Evolutionary conservation across 345 rosid species (phyloP).

Genomic region (Nasturtium officinale): DNA sequence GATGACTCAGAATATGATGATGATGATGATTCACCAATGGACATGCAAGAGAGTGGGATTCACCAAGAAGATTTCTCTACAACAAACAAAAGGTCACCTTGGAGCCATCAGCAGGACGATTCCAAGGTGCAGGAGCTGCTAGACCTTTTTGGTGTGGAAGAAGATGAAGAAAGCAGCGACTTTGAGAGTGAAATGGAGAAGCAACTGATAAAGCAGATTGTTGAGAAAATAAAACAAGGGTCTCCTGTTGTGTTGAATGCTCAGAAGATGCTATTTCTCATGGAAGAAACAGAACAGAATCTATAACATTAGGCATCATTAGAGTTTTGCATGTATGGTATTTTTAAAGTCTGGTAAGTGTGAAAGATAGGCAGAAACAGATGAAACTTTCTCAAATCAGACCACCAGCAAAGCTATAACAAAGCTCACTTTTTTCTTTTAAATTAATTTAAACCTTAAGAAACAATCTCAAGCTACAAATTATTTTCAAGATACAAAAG

Average conservation of each 20-base stretch:
- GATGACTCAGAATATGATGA: conserved; percentile 63
- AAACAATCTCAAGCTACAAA: conserved; percentile 31
- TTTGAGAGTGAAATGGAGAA: conserved; percentile 64
- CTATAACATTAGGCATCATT: neutral
- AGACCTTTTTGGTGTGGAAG: conserved; percentile 35
- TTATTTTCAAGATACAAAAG: conserved; percentile 33
- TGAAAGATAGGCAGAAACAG: conserved; percentile 8
- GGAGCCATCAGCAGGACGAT: conserved; percentile 26
- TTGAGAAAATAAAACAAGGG: conserved; percentile 82
- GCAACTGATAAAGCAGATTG: conserved; percentile 75
- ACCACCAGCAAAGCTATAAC: conserved; percentile 6
- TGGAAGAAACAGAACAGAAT: conserved; percentile 47
- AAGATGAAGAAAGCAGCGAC: conserved; percentile 57
- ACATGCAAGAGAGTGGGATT: conserved; percentile 38
- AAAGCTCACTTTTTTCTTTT: conserved; percentile 7
- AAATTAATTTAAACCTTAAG: conserved; percentile 12
- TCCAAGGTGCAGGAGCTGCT: conserved; percentile 36
- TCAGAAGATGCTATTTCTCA: conserved; percentile 57
- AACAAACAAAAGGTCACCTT: conserved; percentile 41
- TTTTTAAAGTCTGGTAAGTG: conserved; percentile 14
- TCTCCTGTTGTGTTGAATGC: conserved; percentile 74
- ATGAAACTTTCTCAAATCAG: conserved; percentile 7
- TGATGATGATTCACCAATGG: conserved; percentile 39
- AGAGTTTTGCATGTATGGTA: neutral
- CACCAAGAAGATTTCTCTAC: conserved; percentile 33